These are phyloP conservation scores for Backusella australiensis DNA, from an alignment of 192 early-diverging fungal species.

Conservation along the genomic window DNA sequence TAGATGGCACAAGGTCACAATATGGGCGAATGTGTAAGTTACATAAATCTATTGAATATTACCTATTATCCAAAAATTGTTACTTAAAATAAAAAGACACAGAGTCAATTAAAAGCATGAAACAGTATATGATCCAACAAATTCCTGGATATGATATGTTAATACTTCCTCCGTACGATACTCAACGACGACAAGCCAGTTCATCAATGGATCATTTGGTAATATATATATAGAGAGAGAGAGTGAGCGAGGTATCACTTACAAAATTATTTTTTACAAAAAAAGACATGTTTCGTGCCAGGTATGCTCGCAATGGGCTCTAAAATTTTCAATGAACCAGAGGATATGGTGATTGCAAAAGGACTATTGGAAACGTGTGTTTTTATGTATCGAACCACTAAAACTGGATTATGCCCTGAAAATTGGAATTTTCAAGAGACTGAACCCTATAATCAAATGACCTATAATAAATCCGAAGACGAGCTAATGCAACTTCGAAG, in stretches of 20 bases:
- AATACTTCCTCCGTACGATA: conserved; percentile 24
- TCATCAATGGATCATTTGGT: conserved; percentile 35
- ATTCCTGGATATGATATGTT: conserved; percentile 22
- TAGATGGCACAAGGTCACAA: conserved; percentile 33
- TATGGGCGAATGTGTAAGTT: conserved; percentile 40
- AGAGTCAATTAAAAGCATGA: conserved; percentile 34
- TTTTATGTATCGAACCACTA: conserved; percentile 40
- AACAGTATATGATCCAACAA: conserved; percentile 26
- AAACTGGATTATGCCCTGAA: conserved; percentile 53
- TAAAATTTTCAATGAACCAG: conserved; percentile 43
- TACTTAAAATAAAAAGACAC: conserved; percentile 20
- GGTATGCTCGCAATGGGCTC: conserved; percentile 56
- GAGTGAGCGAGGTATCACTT: background rate
- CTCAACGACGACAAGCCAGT: background rate
- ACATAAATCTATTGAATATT: background rate
- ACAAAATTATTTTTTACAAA: background rate
- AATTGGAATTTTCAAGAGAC: conserved; percentile 23
- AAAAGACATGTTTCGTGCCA: conserved; percentile 50
- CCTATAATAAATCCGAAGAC: conserved; percentile 12
- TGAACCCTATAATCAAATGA: conserved; percentile 2
- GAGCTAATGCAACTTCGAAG: background rate
- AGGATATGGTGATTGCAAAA: conserved; percentile 47
- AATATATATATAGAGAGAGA: background rate
- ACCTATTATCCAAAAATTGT: background rate
- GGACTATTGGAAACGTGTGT: conserved; percentile 46